Conservation (phyloP, 2,329 filamentous ascomycete genomes). For the Verticillium zaregamsianum region DNA sequence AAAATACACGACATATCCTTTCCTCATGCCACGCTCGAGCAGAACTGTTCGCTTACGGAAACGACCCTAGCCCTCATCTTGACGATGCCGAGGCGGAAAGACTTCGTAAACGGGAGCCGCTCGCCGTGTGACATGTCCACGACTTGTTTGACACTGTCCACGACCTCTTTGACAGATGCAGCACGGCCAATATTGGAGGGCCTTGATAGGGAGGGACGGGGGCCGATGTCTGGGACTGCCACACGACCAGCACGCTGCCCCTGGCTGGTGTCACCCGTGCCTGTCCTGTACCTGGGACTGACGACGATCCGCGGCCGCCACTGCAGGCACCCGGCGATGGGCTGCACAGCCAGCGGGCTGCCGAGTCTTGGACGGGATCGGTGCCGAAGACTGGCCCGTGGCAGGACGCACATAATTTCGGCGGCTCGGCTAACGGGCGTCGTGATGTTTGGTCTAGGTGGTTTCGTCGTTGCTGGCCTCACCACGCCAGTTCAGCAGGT, state of each 20-base stretch:
- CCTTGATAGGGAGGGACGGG: not conserved
- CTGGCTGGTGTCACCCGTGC: not conserved
- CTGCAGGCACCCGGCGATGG: conserved; percentile 6
- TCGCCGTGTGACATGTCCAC: not conserved
- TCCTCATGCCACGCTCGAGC: not conserved
- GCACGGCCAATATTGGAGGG: not conserved
- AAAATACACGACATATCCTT: not conserved
- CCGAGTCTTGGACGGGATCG: not conserved
- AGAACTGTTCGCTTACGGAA: not conserved
- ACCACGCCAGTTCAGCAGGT: not conserved
- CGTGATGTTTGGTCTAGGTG: not conserved
- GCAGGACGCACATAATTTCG: not conserved
- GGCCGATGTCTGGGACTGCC: not conserved
- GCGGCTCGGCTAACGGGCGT: not conserved
- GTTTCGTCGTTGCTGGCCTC: not conserved
- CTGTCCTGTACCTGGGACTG: not conserved
- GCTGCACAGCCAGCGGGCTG: not conserved
- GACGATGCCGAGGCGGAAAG: not conserved
- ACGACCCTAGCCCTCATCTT: too few relatives aligned
- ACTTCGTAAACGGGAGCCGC: not conserved
- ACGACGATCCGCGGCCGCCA: not conserved
- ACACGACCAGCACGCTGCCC: not conserved
- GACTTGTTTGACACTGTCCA: not conserved
- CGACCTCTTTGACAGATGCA: not conserved
- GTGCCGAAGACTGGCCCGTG: not conserved